A percentile compares a stretch with the other conserved stretches of the same genome.
These are phyloP conservation scores for Talaromyces islandicus DNA, from an alignment of 2,329 filamentous ascomycete genomes.

Conservation along the genomic window DNA sequence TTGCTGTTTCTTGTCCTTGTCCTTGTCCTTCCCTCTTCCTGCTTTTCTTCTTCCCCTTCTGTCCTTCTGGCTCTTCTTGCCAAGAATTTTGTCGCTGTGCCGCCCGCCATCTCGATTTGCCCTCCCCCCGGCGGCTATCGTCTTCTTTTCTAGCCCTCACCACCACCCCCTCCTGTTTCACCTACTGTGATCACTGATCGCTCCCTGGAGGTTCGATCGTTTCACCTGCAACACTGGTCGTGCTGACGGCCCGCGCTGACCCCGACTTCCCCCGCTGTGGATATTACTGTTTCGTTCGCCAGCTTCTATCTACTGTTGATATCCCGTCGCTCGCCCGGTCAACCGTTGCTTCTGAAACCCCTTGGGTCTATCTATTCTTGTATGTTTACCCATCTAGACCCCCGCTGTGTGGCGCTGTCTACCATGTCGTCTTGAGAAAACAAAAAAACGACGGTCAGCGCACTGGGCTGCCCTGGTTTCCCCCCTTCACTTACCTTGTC, in stretches of 20 bases:
- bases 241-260: background rate
- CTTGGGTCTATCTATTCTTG: conserved; percentile 8
- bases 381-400: conserved; percentile 5
- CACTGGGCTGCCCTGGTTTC: background rate
- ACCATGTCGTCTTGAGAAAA: background rate
- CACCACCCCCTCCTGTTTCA: conserved; percentile 7
- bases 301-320: background rate
- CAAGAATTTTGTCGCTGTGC: background rate
- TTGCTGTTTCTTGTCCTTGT: background rate
- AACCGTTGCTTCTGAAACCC: background rate
- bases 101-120: conserved; percentile 7
- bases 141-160: conserved; percentile 2
- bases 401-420: background rate
- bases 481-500: conserved; percentile 9
- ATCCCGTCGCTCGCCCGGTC: conserved; percentile 5
- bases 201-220: conserved; percentile 38
- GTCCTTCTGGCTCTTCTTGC: conserved; percentile 10
- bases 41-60: conserved; percentile 12
- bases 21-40: background rate
- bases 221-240: conserved; percentile 11
- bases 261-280: conserved; percentile 6
- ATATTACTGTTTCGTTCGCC: conserved; percentile 7
- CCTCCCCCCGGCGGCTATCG: background rate
- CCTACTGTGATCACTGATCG: conserved; percentile 23
- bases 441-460: background rate